phyloP scores from a whole-genome alignment of 768 basidiomycete genomes.

The Boletus rubescentipes region DNA sequence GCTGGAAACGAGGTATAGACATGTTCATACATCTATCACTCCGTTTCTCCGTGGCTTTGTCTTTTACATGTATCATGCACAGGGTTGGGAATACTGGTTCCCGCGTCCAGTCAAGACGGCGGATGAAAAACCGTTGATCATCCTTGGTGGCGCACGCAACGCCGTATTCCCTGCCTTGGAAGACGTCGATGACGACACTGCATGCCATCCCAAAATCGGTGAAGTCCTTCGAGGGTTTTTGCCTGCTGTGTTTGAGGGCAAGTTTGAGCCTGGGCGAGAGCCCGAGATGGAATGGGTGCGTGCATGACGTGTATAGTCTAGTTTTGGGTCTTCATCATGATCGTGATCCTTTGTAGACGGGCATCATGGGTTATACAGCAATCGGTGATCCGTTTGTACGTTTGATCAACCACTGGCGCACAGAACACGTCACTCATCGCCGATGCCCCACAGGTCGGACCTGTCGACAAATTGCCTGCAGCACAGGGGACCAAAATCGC shows the following conservation, averaged over 20 bases:
- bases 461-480: constrained; percentile 39
- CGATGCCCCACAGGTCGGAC: constrained; percentile 51
- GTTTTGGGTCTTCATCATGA: background rate
- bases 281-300: constrained; percentile 82
- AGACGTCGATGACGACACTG: constrained; percentile 58
- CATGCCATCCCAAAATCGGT: constrained; percentile 47
- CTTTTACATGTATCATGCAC: background rate
- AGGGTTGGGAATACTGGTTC: constrained; percentile 79
- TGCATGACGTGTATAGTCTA: background rate
- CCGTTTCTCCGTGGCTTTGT: background rate
- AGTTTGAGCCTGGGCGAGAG: constrained; percentile 46
- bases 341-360: constrained; percentile 48
- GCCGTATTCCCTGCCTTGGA: constrained; percentile 43
- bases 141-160: constrained; percentile 71
- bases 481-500: constrained; percentile 16
- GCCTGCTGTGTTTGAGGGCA: constrained; percentile 53
- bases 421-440: background rate
- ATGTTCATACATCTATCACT: background rate
- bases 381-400: constrained; percentile 66
- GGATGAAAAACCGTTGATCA: constrained; percentile 52
- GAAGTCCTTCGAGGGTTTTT: constrained; percentile 56
- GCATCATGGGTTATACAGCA: constrained; percentile 77
- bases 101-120: constrained; percentile 49
- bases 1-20: constrained; percentile 36
- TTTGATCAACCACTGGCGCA: background rate